Conservation (phyloP, 1,139 yeast genomes). For the Maudiozyma humilis region DNA sequence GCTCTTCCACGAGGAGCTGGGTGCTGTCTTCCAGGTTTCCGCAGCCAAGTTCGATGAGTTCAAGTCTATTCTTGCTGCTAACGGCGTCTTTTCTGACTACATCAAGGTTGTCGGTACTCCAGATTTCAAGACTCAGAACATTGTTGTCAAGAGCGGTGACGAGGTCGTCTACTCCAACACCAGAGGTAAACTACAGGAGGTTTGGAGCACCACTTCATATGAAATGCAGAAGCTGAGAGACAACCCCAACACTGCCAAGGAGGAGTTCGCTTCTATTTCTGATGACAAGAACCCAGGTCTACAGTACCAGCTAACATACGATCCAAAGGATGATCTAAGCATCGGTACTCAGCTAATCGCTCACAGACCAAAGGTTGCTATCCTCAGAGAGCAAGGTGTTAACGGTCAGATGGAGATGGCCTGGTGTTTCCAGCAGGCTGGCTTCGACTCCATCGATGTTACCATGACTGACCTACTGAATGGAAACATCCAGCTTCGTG, state of each 20-base stretch:
- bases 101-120: conserved; percentile 65
- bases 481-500: conserved; percentile 65
- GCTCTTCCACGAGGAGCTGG: conserved; percentile 87
- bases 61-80: conserved; percentile 42
- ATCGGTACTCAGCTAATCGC: conserved; percentile 31
- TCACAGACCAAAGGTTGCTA: conserved; percentile 79
- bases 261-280: conserved; percentile 65
- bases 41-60: conserved; percentile 48
- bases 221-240: conserved; percentile 88
- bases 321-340: conserved; percentile 41
- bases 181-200: conserved; percentile 67
- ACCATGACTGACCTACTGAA: conserved; percentile 90
- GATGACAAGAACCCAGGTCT: conserved; percentile 91
- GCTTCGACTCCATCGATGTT: conserved; percentile 86
- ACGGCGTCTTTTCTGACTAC: conserved; percentile 51
- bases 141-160: conserved; percentile 40
- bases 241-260: conserved; percentile 82
- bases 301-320: conserved; percentile 65
- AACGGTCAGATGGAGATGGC: conserved; percentile 99
- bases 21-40: conserved; percentile 88
- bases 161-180: conserved; percentile 41
- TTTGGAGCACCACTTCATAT: conserved; percentile 86
- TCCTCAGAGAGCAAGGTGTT: conserved; percentile 96
- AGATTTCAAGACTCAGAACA: conserved; percentile 42
- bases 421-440: conserved; percentile 91